These are phyloP conservation scores for Microthyrium microscopicum DNA, from an alignment of 2,329 filamentous ascomycete genomes.

Conservation along the genomic window DNA sequence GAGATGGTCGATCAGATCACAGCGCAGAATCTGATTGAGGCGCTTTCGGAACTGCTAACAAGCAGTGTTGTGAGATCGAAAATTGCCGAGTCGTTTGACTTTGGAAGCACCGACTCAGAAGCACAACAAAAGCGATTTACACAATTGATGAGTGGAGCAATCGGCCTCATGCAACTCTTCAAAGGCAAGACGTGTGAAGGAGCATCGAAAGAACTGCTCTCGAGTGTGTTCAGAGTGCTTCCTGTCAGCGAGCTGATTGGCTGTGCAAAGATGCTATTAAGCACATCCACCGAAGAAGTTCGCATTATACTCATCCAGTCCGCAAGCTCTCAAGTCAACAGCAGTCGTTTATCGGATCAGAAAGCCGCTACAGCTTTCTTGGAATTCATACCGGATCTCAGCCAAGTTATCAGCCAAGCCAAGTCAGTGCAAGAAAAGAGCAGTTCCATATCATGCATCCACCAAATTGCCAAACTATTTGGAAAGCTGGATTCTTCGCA, in stretches of 20 bases:
- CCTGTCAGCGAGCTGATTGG: conserved; percentile 81
- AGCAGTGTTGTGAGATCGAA: neutral
- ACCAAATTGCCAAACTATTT: conserved; percentile 87
- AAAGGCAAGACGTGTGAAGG: neutral
- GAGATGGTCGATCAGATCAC: conserved; percentile 2
- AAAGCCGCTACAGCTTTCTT: conserved; percentile 55
- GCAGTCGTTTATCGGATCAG: no score
- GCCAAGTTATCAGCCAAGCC: conserved; percentile 57
- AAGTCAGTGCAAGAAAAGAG: conserved; percentile 62
- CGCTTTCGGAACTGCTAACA: conserved; percentile 4
- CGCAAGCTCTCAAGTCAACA: conserved; percentile 64
- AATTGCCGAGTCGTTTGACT: conserved; percentile 4
- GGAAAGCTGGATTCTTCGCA: conserved; percentile 76
- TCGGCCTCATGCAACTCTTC: conserved; percentile 3
- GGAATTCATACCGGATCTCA: conserved; percentile 63
- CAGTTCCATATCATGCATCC: conserved; percentile 74
- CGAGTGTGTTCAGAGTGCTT: conserved; percentile 66
- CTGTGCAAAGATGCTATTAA: conserved; percentile 66
- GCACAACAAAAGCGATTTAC: conserved; percentile 3
- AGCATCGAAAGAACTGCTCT: conserved; percentile 40
- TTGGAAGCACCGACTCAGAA: conserved; percentile 1
- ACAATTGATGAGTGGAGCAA: conserved; percentile 4
- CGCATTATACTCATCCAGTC: conserved; percentile 67
- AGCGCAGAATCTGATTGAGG: conserved; percentile 6
- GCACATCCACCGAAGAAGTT: conserved; percentile 53